Percentiles rank a stretch among this genome's conserved stretches.
phyloP scores from a whole-genome alignment of 2,329 filamentous ascomycete genomes.

The Sporothrix dimorphospora region DNA sequence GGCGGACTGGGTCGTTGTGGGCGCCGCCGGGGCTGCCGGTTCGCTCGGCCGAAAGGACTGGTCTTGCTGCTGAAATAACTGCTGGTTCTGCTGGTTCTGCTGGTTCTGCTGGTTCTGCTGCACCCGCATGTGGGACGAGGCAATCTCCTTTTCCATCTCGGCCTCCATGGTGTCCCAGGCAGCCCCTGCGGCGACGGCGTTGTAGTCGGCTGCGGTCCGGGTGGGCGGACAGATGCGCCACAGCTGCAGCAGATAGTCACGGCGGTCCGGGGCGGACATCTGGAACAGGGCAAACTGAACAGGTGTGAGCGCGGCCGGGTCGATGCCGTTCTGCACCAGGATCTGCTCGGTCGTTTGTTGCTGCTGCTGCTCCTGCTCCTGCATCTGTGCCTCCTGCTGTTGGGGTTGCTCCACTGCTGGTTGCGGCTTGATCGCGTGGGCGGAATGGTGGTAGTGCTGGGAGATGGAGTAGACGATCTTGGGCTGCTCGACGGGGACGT shows the following conservation, averaged over 20 bases:
- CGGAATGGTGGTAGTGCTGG: constrained; percentile 82
- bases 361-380: constrained; percentile 45
- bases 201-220: constrained; percentile 50
- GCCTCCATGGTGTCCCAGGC: constrained; percentile 52
- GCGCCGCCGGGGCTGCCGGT: constrained; percentile 23
- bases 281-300: constrained; percentile 80
- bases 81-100: constrained; percentile 38
- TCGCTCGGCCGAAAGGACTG: constrained; percentile 1
- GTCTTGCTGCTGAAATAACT: neutral
- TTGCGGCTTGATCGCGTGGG: constrained; percentile 60
- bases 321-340: constrained; percentile 68
- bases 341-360: constrained; percentile 59
- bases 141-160: constrained; percentile 58
- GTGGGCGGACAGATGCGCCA: constrained; percentile 81
- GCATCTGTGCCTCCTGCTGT: constrained; percentile 42
- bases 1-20: constrained; percentile 51
- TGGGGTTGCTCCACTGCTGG: constrained; percentile 42
- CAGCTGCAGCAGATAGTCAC: constrained; percentile 75
- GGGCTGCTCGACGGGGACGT: constrained; percentile 36
- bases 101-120: constrained; percentile 57
- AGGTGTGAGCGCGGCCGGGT: constrained; percentile 68
- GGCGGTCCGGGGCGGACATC: constrained; percentile 72
- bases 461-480: constrained; percentile 73
- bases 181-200: constrained; percentile 47
- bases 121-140: constrained; percentile 64